phyloP scores from a whole-genome alignment of 768 basidiomycete genomes.

The Nidularia pulvinata region DNA sequence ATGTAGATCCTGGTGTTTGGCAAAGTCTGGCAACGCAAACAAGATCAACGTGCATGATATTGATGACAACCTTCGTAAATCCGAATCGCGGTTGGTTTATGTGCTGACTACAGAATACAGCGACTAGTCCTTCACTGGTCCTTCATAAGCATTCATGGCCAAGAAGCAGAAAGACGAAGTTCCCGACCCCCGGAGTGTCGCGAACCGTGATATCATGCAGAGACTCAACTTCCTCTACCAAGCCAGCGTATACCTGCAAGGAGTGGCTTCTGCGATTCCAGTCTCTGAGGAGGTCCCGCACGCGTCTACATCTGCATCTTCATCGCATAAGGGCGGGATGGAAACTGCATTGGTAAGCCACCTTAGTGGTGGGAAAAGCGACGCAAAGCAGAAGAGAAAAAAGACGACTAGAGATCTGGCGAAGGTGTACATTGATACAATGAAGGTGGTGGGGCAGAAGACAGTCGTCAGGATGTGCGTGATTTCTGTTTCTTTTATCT shows the following conservation, averaged over 20 bases:
- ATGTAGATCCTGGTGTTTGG: too few relatives aligned
- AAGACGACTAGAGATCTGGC: constrained; percentile 49
- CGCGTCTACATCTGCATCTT: not conserved
- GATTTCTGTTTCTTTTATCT: constrained; percentile 1
- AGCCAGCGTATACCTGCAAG: constrained; percentile 64
- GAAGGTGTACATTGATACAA: constrained; percentile 59
- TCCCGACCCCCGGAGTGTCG: constrained; percentile 56
- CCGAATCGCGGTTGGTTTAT: too few relatives aligned
- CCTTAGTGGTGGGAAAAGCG: not conserved
- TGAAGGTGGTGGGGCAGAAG: constrained; percentile 75
- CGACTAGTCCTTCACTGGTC: too few relatives aligned
- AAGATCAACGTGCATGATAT: too few relatives aligned
- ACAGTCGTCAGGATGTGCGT: constrained; percentile 77
- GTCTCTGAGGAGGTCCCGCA: constrained; percentile 1
- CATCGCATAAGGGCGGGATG: not conserved
- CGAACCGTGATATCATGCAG: constrained; percentile 78
- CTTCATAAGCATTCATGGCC: constrained; percentile 42
- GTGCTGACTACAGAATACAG: too few relatives aligned
- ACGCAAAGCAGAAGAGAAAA: constrained; percentile 18
- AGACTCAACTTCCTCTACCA: constrained; percentile 87
- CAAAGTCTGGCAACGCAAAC: too few relatives aligned
- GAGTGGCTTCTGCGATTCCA: constrained; percentile 19
- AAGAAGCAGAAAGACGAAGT: constrained; percentile 63
- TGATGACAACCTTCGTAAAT: too few relatives aligned
- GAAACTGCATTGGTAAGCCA: not conserved